A percentile compares a stretch with the other conserved stretches of the same genome.
Conservation (phyloP, 768 basidiomycete species). For the Boletus huronensis region DNA sequence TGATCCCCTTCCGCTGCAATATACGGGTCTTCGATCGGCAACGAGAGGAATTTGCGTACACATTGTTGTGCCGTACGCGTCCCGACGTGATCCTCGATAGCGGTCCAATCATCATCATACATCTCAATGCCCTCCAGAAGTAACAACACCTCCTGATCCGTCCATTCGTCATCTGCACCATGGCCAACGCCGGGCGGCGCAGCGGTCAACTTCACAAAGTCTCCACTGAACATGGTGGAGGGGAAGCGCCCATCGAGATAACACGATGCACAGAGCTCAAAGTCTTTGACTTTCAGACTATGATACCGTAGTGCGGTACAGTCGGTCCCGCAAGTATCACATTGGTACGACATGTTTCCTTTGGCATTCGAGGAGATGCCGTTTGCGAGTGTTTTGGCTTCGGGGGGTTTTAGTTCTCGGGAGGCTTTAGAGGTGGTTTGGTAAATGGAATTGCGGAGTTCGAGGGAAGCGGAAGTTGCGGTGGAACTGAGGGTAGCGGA, state of each 20-base stretch:
- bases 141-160: slow-evolving; percentile 83
- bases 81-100: slow-evolving; percentile 90
- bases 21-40: slow-evolving; percentile 97
- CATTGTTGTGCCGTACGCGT: slow-evolving; percentile 92
- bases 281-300: slow-evolving; percentile 87
- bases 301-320: slow-evolving; percentile 89
- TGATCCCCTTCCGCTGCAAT: slow-evolving; percentile 71
- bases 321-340: slow-evolving; percentile 94
- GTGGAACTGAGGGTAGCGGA: slow-evolving; percentile 15
- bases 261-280: slow-evolving; percentile 87
- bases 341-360: slow-evolving; percentile 60
- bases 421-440: slow-evolving; percentile 85
- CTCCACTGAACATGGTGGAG: slow-evolving; percentile 91
- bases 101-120: slow-evolving; percentile 96
- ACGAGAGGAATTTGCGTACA: slow-evolving; percentile 89
- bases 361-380: slow-evolving; percentile 43
- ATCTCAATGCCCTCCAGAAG: slow-evolving; percentile 97
- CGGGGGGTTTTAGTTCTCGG: slow-evolving; percentile 59
- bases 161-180: slow-evolving; percentile 69
- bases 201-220: slow-evolving; percentile 84
- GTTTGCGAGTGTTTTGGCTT: slow-evolving; percentile 65
- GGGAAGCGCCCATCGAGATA: slow-evolving; percentile 98
- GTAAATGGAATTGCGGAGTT: slow-evolving; percentile 85
- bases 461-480: slow-evolving; percentile 65
- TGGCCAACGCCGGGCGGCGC: slow-evolving; percentile 31